Conservation (phyloP, 2,329 filamentous ascomycete species). For the Sarocladium oryzae region DNA sequence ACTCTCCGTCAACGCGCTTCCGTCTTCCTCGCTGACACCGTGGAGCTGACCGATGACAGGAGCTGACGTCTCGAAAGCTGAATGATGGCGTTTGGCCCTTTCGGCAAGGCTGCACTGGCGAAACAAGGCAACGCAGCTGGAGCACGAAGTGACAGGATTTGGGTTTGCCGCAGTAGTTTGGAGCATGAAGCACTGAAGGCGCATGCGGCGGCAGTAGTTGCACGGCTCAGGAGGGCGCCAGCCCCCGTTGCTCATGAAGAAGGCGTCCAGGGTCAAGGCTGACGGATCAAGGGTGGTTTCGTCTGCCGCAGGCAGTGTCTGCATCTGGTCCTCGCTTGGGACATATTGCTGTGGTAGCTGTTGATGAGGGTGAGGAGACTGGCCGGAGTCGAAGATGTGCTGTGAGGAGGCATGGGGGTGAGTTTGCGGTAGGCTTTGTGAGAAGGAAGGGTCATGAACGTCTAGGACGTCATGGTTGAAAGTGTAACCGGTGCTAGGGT, state of each 20-base stretch:
- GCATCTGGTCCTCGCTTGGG: background rate
- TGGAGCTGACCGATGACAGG: conserved; percentile 44
- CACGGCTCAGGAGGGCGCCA: conserved; percentile 36
- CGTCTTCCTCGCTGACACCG: conserved; percentile 35
- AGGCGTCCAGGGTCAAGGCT: background rate
- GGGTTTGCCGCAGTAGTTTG: conserved; percentile 40
- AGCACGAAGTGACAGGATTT: conserved; percentile 40
- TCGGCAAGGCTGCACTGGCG: conserved; percentile 42
- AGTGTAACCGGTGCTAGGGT: background rate
- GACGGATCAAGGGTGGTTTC: background rate
- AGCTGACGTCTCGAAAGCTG: conserved; percentile 37
- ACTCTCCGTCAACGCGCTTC: background rate
- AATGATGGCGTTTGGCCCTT: conserved; percentile 36
- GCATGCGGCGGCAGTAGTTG: conserved; percentile 34
- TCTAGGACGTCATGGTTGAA: background rate
- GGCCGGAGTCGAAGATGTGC: background rate
- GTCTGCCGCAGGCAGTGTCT: background rate
- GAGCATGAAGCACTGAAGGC: conserved; percentile 41
- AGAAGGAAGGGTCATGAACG: background rate
- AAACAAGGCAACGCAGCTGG: conserved; percentile 44
- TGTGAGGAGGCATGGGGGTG: background rate
- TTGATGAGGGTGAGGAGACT: background rate
- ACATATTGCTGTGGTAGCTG: background rate
- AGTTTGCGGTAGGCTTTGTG: background rate
- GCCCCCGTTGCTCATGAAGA: conserved; percentile 28